Conservation (phyloP, 139 green algal genomes). For the Asterochloris sp. region DNA sequence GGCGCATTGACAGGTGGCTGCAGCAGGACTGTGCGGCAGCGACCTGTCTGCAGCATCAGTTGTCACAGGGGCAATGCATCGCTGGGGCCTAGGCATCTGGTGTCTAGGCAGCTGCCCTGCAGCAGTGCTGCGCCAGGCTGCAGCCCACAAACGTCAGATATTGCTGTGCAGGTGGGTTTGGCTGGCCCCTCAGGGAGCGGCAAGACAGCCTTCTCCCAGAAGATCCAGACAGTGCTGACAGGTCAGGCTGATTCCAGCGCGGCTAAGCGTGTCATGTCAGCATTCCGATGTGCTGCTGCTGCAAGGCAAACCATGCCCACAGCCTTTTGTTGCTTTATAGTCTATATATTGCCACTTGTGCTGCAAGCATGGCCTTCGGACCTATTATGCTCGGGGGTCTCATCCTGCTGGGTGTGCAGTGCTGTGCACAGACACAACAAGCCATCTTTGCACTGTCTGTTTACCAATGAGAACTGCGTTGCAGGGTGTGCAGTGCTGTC, state of each 20-base stretch:
- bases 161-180: conserved; percentile 69
- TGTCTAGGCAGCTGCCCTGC: background rate
- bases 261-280: no score
- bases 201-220: conserved; percentile 95
- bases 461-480: background rate
- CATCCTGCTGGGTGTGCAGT: background rate
- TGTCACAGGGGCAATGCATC: background rate
- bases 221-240: conserved; percentile 85
- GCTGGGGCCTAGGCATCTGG: background rate
- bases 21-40: no score
- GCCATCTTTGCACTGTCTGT: background rate
- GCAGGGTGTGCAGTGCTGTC: conserved; percentile 73
- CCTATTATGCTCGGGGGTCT: no score
- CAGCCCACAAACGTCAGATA: background rate
- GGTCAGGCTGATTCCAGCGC: conserved; percentile 8
- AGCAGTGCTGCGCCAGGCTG: background rate
- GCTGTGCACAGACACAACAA: background rate
- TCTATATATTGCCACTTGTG: no score
- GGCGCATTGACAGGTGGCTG: no score
- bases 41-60: no score
- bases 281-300: no score
- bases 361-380: no score
- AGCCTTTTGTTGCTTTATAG: no score
- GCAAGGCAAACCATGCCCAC: no score
- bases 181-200: conserved; percentile 89